Evolutionary conservation across 2,329 filamentous ascomycete genomes (phyloP).

Genomic region (Blastomyces emzantsi): DNA sequence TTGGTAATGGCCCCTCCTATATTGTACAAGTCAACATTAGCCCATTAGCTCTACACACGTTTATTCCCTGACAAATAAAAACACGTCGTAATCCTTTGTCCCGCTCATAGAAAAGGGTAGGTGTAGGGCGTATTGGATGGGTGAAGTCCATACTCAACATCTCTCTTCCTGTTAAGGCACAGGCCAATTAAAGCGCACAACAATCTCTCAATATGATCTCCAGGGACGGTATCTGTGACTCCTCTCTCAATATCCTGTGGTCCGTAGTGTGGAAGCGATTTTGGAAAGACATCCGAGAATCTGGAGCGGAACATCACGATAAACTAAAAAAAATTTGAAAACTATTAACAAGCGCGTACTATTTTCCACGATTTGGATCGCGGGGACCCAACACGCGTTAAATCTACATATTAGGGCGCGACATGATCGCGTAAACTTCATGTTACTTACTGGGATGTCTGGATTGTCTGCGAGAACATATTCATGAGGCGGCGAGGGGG

Average conservation of each 20-base stretch:
- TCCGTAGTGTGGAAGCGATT: conserved; percentile 79
- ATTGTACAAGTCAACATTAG: conserved; percentile 14
- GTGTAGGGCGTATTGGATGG: not conserved
- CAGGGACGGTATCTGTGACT: conserved; percentile 65
- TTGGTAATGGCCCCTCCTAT: conserved; percentile 81
- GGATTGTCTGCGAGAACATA: conserved; percentile 82
- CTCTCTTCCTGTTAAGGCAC: conserved; percentile 93
- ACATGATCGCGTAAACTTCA: conserved; percentile 3
- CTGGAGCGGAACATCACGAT: conserved; percentile 96
- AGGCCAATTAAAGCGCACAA: conserved; percentile 82
- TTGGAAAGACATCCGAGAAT: conserved; percentile 81
- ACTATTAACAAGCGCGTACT: conserved; percentile 26
- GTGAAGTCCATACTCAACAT: conserved; percentile 76
- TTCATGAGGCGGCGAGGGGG: conserved; percentile 83
- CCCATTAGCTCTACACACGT: conserved; percentile 23
- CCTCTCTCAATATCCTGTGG: conserved; percentile 92
- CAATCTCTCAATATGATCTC: conserved; percentile 76
- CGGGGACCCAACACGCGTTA: conserved; percentile 25
- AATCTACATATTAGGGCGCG: conserved; percentile 12
- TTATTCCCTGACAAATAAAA: not conserved
- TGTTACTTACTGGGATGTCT: conserved; percentile 73
- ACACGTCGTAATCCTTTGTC: not conserved
- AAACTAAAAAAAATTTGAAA: conserved; percentile 53
- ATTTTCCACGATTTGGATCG: conserved; percentile 12
- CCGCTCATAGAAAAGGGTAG: not conserved